Evolutionary conservation across 345 rosid genomes (phyloP), one percentile per base, ranked within the genome.

Genomic region (Lepidium aucheri): DNA sequence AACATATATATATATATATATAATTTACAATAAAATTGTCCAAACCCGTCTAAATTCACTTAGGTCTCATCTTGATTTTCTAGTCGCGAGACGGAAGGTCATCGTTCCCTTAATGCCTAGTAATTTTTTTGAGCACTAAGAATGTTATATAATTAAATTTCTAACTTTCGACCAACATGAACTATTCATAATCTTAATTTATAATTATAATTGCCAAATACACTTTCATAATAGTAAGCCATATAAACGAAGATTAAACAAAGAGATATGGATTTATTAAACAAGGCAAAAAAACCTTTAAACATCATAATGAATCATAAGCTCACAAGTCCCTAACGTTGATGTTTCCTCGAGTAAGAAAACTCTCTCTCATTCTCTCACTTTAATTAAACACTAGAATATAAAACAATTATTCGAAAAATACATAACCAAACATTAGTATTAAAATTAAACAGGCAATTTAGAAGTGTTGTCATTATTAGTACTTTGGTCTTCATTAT

Each of bases 381-480:
- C 50, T 41, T 17, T 54, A n/a, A 15, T 17, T 54, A 18, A 22
- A 61, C 51, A 53, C 1, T 44, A 44, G 0, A 51, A 0, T 12
- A 38, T 22, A 56, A 11, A 44, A 30, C 28, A 47, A 14, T 55
- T 46, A 38, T 30, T 49, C 46, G 8, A 32, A 47, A 47, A 3
- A 40, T 12, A 43, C 16, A 49, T 9, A 40, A 18, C 57, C 30
- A 26, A 71, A 63, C 22, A 22, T 7, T n/a, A n/a, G n/a, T n/a
- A n/a, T n/a, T 47, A 9, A 26, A 44, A 54, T 63, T 41, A 72
- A 57, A 72, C 76, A 1, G 32, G 46, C 2, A 53, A 64, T 53
- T 0, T 64, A 14, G 65, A 56, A 9, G 9, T 54, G 14, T 71
- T 20, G 2, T 32, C 15, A 3, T 42, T 46, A 17, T 32, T 40